Evolutionary conservation across 2,329 filamentous ascomycete species (phyloP).

Genomic region (Colletotrichum musicola): DNA sequence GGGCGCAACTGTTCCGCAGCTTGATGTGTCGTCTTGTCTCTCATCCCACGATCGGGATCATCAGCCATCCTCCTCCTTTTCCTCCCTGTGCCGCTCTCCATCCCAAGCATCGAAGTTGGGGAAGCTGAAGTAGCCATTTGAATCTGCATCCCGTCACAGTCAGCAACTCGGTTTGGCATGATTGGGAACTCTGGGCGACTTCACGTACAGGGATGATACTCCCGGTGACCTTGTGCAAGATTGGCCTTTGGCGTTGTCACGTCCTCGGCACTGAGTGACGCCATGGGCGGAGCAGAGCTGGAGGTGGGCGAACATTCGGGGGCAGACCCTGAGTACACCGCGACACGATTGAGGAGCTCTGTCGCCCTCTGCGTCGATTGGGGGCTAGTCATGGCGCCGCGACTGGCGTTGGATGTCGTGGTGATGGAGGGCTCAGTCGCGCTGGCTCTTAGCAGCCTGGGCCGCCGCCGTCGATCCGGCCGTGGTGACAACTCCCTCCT

Average conservation of each 20-base stretch:
- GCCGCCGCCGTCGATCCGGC: conserved; percentile 57
- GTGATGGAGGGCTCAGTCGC: conserved; percentile 71
- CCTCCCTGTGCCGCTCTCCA: conserved; percentile 57
- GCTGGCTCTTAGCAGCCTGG: conserved; percentile 66
- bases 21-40: not conserved
- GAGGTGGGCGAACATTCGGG: conserved; percentile 35
- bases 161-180: conserved; percentile 5
- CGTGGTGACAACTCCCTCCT: conserved; percentile 56
- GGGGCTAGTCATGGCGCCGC: conserved; percentile 63
- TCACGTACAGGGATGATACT: conserved; percentile 32
- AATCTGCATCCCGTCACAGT: conserved; percentile 23
- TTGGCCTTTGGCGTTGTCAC: conserved; percentile 45
- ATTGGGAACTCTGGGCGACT: not conserved
- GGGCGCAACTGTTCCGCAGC: too few species aligned
- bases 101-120: conserved; percentile 74
- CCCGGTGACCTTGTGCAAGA: conserved; percentile 30
- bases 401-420: conserved; percentile 62
- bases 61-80: conserved; percentile 49
- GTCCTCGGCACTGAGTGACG: conserved; percentile 52
- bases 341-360: conserved; percentile 67
- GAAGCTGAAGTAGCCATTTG: conserved; percentile 76
- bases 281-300: conserved; percentile 50
- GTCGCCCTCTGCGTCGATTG: conserved; percentile 64
- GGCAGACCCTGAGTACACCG: conserved; percentile 55
- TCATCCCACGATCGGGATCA: not conserved